Base-by-base conservation (phyloP, 2,329 filamentous ascomycete genomes). In the Blastomyces percursus region DNA sequence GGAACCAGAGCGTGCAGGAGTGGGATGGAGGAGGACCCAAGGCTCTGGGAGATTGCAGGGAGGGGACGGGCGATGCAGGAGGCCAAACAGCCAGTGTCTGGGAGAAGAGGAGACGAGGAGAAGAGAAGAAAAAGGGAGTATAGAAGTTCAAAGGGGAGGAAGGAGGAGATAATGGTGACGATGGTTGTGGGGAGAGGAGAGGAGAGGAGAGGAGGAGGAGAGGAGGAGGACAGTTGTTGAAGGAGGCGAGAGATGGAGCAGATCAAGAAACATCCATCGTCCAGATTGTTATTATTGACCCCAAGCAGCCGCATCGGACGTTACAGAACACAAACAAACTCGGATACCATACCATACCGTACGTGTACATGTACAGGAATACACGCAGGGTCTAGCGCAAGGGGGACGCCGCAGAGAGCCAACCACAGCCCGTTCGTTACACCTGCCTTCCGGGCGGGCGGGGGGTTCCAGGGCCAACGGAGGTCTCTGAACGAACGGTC, bases 121-220 rank as follows among this genome's bases (percentile, higher is more conserved):
- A 56, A 16, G 56, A 40, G 62, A 59, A 58, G 62, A 51, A 60
- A 62, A 52, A 64, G 62, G 55, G 61, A 60, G 64, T 64, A 63
- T 64, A 64, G 65, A 61, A 64, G 59, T 38, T 64, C 62, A 67
- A 62, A 62, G 57, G 56, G 61, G 59, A 59, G 60, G 62, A 30
- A 59, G 55, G 60, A n/a, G 32, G 14, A 1, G 52, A 14, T n/a
- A 8, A 27, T 16, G 35, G 44, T 24, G 55, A 35, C 42, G 55
- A 24, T 24, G 55, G 55, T 24, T 40, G 54, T 24, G n/a, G 54
- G 21, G 35, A 35, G 14, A 42, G 4, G 19, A 27, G 5, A 3
- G 32, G 12, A 8, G 8, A 30, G 21, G 21, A 27, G 55, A 27
- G 30, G 5, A 27, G 16, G n/a, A 16, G 7, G 16, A 19, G 30